These are phyloP conservation scores for Penicillium paneum DNA, from an alignment of 2,329 filamentous ascomycete species.

Conservation along the genomic window DNA sequence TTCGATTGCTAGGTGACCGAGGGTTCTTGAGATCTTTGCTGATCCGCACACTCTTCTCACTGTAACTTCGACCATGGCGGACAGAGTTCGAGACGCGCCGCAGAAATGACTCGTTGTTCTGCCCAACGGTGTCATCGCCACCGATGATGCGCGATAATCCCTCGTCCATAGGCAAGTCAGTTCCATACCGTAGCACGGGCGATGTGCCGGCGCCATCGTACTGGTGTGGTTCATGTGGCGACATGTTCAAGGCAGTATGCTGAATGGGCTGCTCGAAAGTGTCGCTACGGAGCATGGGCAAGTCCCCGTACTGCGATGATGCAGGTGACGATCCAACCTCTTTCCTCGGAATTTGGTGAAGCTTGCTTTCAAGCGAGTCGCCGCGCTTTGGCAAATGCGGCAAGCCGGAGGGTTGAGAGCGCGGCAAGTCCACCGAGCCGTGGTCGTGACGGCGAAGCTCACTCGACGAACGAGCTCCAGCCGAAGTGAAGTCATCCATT, in stretches of 20 bases:
- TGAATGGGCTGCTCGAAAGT: conserved; percentile 12
- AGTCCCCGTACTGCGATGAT: conserved; percentile 35
- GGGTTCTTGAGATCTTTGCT: conserved; percentile 67
- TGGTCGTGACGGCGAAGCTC: conserved; percentile 59
- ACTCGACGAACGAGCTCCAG: conserved; percentile 54
- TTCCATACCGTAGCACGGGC: conserved; percentile 69
- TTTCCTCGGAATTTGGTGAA: conserved; percentile 61
- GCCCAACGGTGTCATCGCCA: conserved; percentile 58
- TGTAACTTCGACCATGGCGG: conserved; percentile 85
- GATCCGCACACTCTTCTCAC: conserved; percentile 59
- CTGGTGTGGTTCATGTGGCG: conserved; percentile 36
- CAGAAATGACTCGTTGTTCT: conserved; percentile 71
- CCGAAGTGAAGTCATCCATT: conserved; percentile 27
- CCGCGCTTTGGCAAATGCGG: conserved; percentile 53
- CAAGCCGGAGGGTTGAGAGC: conserved; percentile 32
- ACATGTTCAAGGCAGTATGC: conserved; percentile 47
- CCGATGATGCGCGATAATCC: conserved; percentile 88
- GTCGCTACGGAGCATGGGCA: conserved; percentile 39
- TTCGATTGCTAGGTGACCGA: conserved; percentile 59
- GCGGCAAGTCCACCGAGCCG: conserved; percentile 41
- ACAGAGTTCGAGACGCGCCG: conserved; percentile 90
- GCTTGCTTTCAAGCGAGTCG: conserved; percentile 56
- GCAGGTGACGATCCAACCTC: conserved; percentile 50
- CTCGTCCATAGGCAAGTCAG: conserved; percentile 90
- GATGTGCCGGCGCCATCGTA: conserved; percentile 57